Evolutionary conservation across 768 basidiomycete genomes (phyloP).

Genomic region (Lentinula lateritia): DNA sequence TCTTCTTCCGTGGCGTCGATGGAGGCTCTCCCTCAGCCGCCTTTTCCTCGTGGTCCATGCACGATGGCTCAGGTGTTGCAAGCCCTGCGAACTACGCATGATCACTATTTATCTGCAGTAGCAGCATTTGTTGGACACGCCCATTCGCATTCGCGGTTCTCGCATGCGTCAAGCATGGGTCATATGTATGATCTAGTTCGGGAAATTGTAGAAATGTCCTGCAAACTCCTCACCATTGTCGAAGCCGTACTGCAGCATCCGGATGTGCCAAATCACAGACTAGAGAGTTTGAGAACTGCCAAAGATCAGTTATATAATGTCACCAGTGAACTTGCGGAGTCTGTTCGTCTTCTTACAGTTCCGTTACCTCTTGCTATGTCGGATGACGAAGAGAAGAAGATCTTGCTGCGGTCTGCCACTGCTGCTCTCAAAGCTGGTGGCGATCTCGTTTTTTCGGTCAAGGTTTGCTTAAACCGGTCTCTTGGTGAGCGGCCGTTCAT

Average conservation of each 20-base stretch:
- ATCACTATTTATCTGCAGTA: conserved; percentile 87
- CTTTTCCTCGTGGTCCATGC: conserved; percentile 72
- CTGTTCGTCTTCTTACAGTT: conserved; percentile 71
- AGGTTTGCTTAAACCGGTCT: conserved; percentile 68
- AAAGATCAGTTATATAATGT: conserved; percentile 82
- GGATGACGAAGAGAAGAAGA: conserved; percentile 80
- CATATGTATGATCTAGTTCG: conserved; percentile 94
- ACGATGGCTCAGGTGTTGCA: conserved; percentile 66
- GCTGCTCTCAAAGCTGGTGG: conserved; percentile 81
- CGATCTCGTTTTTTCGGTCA: conserved; percentile 84
- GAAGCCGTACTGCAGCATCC: conserved; percentile 82
- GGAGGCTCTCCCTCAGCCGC: conserved; percentile 35
- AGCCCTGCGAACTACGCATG: conserved; percentile 78
- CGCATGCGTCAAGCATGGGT: conserved; percentile 90
- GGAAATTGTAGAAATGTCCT: conserved; percentile 90
- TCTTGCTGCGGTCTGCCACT: conserved; percentile 80
- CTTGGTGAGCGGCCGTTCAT: conserved; percentile 59
- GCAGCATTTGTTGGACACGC: conserved; percentile 98
- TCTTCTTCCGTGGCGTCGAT: conserved; percentile 58
- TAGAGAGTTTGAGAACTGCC: conserved; percentile 59
- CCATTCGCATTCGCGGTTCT: conserved; percentile 84
- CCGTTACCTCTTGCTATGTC: conserved; percentile 40
- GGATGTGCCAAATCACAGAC: conserved; percentile 57
- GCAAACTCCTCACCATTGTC: conserved; percentile 85
- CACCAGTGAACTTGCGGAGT: conserved; percentile 82